Base-by-base conservation (phyloP, 805 yeast genomes). In the Wickerhamomyces queroliae region DNA sequence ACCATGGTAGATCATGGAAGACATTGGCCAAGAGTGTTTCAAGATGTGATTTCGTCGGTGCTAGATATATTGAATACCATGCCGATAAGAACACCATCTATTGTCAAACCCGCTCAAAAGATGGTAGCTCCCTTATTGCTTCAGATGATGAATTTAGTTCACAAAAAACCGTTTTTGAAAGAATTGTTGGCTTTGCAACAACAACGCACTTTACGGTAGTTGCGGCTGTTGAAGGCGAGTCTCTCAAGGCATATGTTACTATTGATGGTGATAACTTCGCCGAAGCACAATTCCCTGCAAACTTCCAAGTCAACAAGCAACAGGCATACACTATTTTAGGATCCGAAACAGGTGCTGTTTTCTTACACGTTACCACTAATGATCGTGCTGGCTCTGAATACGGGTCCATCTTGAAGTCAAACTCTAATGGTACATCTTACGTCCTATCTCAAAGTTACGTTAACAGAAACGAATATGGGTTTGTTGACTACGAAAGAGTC, bases 391-490 rank as follows among this genome's bases (percentile, higher is more conserved):
- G 73, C 10, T 53, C 63, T 6, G 93, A 87, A 52, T 80, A 58
- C 58, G 99, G 99, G 8, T 69, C 86, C 0, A 65, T 93, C 17
- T 67, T 93, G 53, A 91, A 91, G 55, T 87, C 96, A 1, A 90
- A 91, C 59, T 84, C 84, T 15, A 87, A 89, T 52, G 99, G 99
- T 45, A 88, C 97, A 0, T 77, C 85, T 3, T 90, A 85, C 59
- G 88, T 83, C 2, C 62, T 79, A 21, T 67, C 89, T 4, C 70
- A 84, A 48, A 72, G 71, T 10, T 62, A 75, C 39, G 96, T 88
- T n/a, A 93, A 91, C 60, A 70, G 98, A 51, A 77, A 89, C 46
- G 44, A 46, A 4, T 48, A 43, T 2, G 98, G 97, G 0, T 89
- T 60, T 63, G 96, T 87, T 38, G 99, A 91, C 61, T 90, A 80